phyloP scores from a whole-genome alignment of 106 monocot species.

The Ottelia alismoides region DNA sequence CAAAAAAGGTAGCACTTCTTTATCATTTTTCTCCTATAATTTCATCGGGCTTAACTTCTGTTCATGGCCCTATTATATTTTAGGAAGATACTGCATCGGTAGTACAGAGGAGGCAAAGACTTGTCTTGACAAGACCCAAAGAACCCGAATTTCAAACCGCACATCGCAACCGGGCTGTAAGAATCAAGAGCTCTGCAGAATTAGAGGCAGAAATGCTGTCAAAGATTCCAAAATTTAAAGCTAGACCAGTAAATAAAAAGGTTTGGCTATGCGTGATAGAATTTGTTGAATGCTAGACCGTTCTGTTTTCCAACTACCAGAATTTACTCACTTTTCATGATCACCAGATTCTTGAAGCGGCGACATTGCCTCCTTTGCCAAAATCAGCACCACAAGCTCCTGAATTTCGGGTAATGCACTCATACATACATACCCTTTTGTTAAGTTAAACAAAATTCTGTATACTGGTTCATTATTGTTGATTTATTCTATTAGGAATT shows the following conservation, averaged over 20 bases:
- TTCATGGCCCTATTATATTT: too few species aligned
- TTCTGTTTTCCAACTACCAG: background rate
- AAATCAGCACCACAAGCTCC: constrained; percentile 47
- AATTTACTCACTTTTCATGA: background rate
- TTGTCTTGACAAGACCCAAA: constrained; percentile 85
- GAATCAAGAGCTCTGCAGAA: constrained; percentile 79
- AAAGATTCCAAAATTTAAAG: constrained; percentile 91
- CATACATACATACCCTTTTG: too few species aligned
- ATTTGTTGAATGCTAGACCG: too few species aligned
- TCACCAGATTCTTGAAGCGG: constrained; percentile 50
- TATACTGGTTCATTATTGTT: too few species aligned
- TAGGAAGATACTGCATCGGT: constrained; percentile 34
- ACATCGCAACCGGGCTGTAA: constrained; percentile 62
- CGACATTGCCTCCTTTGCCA: constrained; percentile 29
- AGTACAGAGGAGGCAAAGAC: constrained; percentile 47
- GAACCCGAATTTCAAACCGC: constrained; percentile 68
- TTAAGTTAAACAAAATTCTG: too few species aligned
- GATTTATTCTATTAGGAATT: constrained; percentile 63
- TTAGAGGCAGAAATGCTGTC: constrained; percentile 88
- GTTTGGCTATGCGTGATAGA: too few species aligned
- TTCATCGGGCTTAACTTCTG: too few species aligned
- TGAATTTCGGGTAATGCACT: too few species aligned
- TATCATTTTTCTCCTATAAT: too few species aligned
- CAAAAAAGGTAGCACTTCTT: too few species aligned
- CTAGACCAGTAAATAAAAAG: constrained; percentile 83